Conservation (phyloP, 768 basidiomycete genomes). For the Tylopilus sp. region DNA sequence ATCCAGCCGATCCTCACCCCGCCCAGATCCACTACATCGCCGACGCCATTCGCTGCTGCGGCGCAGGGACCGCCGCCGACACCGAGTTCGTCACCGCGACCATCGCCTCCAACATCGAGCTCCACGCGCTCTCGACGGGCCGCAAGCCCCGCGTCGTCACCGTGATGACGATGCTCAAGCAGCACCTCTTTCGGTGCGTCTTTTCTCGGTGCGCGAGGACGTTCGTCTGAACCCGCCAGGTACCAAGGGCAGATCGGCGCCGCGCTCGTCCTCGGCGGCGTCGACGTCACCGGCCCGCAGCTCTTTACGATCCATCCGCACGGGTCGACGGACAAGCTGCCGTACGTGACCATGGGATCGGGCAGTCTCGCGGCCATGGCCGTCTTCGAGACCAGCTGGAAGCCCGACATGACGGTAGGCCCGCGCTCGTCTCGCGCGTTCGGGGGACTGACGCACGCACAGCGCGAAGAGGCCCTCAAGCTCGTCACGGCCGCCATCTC, state of each 20-base stretch:
- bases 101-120: conserved; percentile 94
- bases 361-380: conserved; percentile 98
- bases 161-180: conserved; percentile 99
- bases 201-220: not conserved
- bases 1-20: no score
- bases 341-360: conserved; percentile 98
- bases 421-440: not conserved
- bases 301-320: conserved; percentile 96
- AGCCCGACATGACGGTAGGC: conserved; percentile 73
- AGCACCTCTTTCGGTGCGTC: conserved; percentile 83
- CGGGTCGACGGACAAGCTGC: conserved; percentile 97
- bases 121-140: conserved; percentile 87
- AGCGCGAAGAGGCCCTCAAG: conserved; percentile 78
- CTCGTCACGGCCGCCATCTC: conserved; percentile 86
- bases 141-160: conserved; percentile 92
- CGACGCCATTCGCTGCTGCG: conserved; percentile 94
- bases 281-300: conserved; percentile 91
- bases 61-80: conserved; percentile 98
- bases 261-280: conserved; percentile 93
- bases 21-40: conserved; percentile 93
- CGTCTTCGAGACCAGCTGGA: conserved; percentile 89
- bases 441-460: conserved; percentile 7
- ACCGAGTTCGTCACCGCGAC: conserved; percentile 93
- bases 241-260: conserved; percentile 94
- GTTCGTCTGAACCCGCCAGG: conserved; percentile 37